Evolutionary conservation across 116 monocot species (phyloP).

Genomic region (Iris pallida): DNA sequence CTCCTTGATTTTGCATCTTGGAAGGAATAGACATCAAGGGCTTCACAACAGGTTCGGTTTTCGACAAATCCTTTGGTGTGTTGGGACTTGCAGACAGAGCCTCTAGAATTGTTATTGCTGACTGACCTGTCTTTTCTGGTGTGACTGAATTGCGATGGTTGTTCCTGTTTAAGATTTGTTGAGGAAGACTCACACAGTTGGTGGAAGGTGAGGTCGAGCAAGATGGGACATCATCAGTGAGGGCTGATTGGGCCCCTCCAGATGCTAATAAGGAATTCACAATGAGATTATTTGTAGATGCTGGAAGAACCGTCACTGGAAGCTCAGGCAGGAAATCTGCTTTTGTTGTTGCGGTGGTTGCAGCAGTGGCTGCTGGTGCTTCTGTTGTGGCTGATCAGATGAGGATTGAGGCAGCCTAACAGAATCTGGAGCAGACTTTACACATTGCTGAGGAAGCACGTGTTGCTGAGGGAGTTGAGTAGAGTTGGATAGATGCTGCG

Average conservation of each 20-base stretch:
- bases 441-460: conserved; percentile 22
- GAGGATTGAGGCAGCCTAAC: conserved; percentile 19
- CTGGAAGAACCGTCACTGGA: conserved; percentile 15
- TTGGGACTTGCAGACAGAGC: conserved; percentile 12
- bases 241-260: conserved; percentile 30
- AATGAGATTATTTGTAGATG: conserved; percentile 23
- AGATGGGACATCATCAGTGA: conserved; percentile 62
- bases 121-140: conserved; percentile 31
- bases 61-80: conserved; percentile 33
- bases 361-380: conserved; percentile 26
- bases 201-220: conserved; percentile 64
- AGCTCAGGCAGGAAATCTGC: conserved; percentile 34
- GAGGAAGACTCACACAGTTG: conserved; percentile 41
- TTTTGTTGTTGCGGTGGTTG: conserved; percentile 6
- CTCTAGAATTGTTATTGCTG: conserved; percentile 39
- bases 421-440: conserved; percentile 13
- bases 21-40: conserved; percentile 24
- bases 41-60: conserved; percentile 43
- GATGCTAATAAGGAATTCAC: conserved; percentile 26
- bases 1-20: conserved; percentile 33
- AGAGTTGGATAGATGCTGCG: conserved; percentile 19
- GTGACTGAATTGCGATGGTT: conserved; percentile 11
- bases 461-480: conserved; percentile 36
- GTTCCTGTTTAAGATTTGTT: conserved; percentile 25
- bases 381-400: conserved; percentile 37